Percentiles rank a stretch among this genome's conserved stretches.
These are phyloP conservation scores for Paraleonurus japonicus DNA, from an alignment of 257 asterid species.

Conservation along the genomic window DNA sequence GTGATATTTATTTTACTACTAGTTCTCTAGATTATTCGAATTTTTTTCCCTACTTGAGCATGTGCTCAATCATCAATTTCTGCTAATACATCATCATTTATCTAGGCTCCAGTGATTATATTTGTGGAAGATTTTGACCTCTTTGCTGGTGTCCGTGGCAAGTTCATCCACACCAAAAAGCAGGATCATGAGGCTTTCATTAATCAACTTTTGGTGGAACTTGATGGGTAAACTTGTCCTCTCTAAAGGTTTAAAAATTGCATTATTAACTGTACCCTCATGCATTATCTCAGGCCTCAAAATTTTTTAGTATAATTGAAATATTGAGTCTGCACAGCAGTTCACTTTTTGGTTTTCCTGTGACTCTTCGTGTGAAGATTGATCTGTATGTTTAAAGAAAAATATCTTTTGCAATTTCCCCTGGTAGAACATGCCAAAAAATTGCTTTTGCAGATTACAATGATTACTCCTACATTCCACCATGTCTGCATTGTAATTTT, in stretches of 20 bases:
- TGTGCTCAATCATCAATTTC: constrained; percentile 18
- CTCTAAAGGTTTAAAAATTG: constrained; percentile 14
- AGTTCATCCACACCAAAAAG: constrained; percentile 79
- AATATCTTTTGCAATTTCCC: constrained; percentile 5
- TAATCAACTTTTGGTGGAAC: constrained; percentile 97
- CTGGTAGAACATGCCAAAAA: constrained; percentile 1
- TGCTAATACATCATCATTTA: constrained; percentile 29
- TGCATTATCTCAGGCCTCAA: constrained; percentile 4
- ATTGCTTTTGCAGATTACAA: background rate
- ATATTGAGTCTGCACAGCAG: constrained; percentile 11
- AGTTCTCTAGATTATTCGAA: constrained; percentile 8
- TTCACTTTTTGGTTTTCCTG: constrained; percentile 11
- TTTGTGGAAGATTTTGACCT: constrained; percentile 97
- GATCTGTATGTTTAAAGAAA: background rate
- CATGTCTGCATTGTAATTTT: background rate
- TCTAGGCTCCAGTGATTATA: constrained; percentile 97
- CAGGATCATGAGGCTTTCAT: constrained; percentile 98
- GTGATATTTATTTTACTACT: background rate
- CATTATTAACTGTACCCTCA: background rate
- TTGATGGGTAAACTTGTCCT: constrained; percentile 71
- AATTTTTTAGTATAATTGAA: background rate
- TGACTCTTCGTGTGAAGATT: background rate
- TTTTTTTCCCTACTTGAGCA: constrained; percentile 9
- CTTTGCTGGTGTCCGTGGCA: constrained; percentile 98
- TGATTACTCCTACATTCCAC: background rate